These are phyloP conservation scores for Globisporangium emineosum DNA, from an alignment of 352 stramenopile species.

Conservation along the genomic window DNA sequence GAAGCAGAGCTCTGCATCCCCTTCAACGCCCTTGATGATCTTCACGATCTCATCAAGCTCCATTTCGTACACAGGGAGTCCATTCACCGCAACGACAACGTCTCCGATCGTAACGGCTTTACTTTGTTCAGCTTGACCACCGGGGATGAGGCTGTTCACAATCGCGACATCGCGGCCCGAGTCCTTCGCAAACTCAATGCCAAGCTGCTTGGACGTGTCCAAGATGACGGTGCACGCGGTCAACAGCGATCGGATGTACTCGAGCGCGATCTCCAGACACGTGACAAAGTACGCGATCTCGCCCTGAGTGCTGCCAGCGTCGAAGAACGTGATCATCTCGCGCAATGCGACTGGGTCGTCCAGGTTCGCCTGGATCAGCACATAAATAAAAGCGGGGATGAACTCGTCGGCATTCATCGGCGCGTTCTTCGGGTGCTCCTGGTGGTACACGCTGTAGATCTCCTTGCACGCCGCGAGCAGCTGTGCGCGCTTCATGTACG, in stretches of 20 bases:
- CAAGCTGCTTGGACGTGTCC: constrained; percentile 60
- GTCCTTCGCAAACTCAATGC: constrained; percentile 74
- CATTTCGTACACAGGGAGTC: constrained; percentile 79
- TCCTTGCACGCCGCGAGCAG: constrained; percentile 76
- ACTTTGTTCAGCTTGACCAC: constrained; percentile 67
- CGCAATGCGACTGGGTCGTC: constrained; percentile 70
- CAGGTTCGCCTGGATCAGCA: constrained; percentile 73
- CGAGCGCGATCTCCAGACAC: constrained; percentile 84
- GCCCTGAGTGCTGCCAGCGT: constrained; percentile 57
- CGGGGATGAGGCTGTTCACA: constrained; percentile 47
- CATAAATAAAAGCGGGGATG: constrained; percentile 87
- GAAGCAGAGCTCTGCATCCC: constrained; percentile 78
- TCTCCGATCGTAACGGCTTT: constrained; percentile 54
- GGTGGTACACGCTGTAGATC: constrained; percentile 78
- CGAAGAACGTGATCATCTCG: constrained; percentile 80
- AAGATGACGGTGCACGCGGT: constrained; percentile 81
- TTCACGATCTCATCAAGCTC: constrained; percentile 71
- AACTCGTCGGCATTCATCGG: constrained; percentile 87
- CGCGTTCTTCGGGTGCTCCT: constrained; percentile 61
- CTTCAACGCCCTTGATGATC: constrained; percentile 62
- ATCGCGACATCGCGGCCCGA: constrained; percentile 46
- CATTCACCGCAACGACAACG: constrained; percentile 80
- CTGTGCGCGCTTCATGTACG: constrained; percentile 80
- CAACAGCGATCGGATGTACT: constrained; percentile 84
- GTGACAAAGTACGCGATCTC: constrained; percentile 87